Evolutionary conservation across 164 flowering plant genomes (phyloP).

Genomic region (Nymphaea colorata): DNA sequence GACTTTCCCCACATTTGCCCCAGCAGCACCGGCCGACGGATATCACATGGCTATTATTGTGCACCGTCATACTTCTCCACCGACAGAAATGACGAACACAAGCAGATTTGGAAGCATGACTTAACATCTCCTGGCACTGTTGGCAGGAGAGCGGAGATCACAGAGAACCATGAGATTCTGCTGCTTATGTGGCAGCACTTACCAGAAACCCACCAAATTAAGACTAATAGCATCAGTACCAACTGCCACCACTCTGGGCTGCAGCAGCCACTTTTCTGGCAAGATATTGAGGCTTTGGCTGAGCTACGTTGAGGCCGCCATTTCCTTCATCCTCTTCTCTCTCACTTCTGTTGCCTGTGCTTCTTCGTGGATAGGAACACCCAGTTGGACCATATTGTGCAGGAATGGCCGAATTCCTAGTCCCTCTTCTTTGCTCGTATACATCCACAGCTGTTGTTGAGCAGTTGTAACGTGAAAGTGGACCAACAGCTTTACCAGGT

Average conservation of each 20-base stretch:
- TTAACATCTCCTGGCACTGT: background rate
- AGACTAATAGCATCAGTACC: constrained; percentile 31
- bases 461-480: constrained; percentile 62
- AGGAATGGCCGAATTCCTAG: constrained; percentile 39
- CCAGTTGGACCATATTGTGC: constrained; percentile 39
- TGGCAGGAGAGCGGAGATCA: background rate
- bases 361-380: constrained; percentile 63
- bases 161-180: background rate
- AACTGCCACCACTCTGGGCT: constrained; percentile 58
- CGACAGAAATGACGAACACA: background rate
- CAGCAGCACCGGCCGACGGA: background rate
- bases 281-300: constrained; percentile 62
- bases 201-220: background rate
- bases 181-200: background rate
- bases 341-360: constrained; percentile 47
- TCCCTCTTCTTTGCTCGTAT: constrained; percentile 50
- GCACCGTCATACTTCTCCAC: background rate
- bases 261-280: constrained; percentile 69
- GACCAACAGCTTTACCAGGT: constrained; percentile 84
- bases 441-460: constrained; percentile 43
- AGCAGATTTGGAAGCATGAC: background rate
- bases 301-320: constrained; percentile 53
- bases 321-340: constrained; percentile 41
- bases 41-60: background rate
- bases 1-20: background rate